Percentiles rank a stretch among this genome's conserved stretches.
phyloP scores from a whole-genome alignment of 257 asterid genomes.

The Fraxinus anomala region DNA sequence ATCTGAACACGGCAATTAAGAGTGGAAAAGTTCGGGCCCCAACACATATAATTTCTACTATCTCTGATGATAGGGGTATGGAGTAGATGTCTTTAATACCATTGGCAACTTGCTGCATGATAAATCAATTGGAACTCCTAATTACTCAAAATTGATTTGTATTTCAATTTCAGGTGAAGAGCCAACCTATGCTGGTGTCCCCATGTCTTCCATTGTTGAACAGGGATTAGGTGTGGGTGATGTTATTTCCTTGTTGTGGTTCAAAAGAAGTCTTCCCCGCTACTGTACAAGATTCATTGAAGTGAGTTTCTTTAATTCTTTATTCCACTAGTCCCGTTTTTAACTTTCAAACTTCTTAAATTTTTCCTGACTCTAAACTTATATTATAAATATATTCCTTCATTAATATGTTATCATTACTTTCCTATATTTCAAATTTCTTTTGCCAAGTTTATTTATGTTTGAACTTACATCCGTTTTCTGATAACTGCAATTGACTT shows the following conservation, averaged over 20 bases:
- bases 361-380: not conserved
- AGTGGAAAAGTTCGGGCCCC: constrained; percentile 99
- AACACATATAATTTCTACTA: constrained; percentile 95
- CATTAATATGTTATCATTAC: not conserved
- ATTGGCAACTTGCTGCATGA: not conserved
- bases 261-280: constrained; percentile 96
- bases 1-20: constrained; percentile 86
- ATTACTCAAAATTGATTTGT: constrained; percentile 25
- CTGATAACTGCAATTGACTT: constrained; percentile 9
- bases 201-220: constrained; percentile 97
- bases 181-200: constrained; percentile 92
- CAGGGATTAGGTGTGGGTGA: constrained; percentile 98
- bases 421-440: not conserved
- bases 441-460: constrained; percentile 3
- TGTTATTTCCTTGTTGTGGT: constrained; percentile 95
- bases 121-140: constrained; percentile 9
- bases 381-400: not conserved
- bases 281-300: constrained; percentile 95
- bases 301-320: constrained; percentile 43
- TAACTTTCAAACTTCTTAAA: not conserved
- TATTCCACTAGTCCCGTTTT: not conserved
- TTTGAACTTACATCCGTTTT: constrained; percentile 16
- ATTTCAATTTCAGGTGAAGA: constrained; percentile 76
- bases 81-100: constrained; percentile 17
- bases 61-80: constrained; percentile 95